Evolutionary conservation across 345 rosid genomes (phyloP).

Genomic region (Limnanthes douglasii): DNA sequence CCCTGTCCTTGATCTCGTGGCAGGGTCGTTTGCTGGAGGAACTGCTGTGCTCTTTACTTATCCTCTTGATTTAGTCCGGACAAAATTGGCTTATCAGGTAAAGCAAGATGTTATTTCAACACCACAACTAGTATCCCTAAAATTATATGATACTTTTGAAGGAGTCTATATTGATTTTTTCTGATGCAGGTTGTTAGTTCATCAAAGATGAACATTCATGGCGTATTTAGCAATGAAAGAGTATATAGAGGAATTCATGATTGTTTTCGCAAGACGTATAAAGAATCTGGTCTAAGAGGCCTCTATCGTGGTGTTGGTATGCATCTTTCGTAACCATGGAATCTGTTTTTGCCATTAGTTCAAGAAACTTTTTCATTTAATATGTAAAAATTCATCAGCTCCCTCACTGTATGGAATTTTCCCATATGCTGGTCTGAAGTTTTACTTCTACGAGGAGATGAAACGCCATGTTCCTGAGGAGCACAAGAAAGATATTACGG

Average conservation of each 20-base stretch:
- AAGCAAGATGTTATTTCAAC: conserved; percentile 1
- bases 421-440: conserved; percentile 95
- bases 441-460: conserved; percentile 95
- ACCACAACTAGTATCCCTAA: neutral
- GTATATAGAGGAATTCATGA: conserved; percentile 59
- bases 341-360: conserved; percentile 5
- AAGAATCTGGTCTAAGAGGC: conserved; percentile 63
- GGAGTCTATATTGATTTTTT: conserved; percentile 8
- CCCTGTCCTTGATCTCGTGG: conserved; percentile 81
- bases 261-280: conserved; percentile 67
- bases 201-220: conserved; percentile 22
- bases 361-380: conserved; percentile 8
- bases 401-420: conserved; percentile 92
- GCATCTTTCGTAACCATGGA: conserved; percentile 6
- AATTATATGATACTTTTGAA: neutral
- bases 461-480: conserved; percentile 70
- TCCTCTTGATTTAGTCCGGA: conserved; percentile 82
- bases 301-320: conserved; percentile 94
- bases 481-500: conserved; percentile 47
- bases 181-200: conserved; percentile 53
- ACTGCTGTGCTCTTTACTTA: conserved; percentile 87
- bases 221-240: conserved; percentile 21
- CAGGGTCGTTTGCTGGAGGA: conserved; percentile 89
- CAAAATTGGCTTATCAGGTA: conserved; percentile 93
- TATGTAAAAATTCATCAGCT: conserved; percentile 23